A percentile compares a stretch with the other conserved stretches of the same genome.
Evolutionary conservation across 2,329 filamentous ascomycete genomes (phyloP).

Genomic region (Cladosporium sp.): DNA sequence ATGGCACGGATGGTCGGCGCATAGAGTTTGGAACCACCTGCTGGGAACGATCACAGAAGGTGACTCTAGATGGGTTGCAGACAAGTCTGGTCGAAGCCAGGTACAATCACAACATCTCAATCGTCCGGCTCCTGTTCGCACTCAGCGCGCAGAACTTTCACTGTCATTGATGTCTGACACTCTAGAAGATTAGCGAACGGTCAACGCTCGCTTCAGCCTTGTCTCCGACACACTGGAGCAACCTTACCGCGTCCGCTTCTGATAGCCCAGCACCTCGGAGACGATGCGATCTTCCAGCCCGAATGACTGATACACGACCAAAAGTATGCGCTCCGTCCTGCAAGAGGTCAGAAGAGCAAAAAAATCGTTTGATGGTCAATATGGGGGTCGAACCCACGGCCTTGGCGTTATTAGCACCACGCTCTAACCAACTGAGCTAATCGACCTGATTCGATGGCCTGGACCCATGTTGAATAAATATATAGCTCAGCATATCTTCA

Average conservation of each 20-base stretch:
- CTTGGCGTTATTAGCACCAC: slow-evolving; percentile 17
- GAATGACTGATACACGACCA: not conserved
- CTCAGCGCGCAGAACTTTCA: too few species aligned
- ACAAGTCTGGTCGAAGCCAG: not conserved
- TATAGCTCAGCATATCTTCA: too few species aligned
- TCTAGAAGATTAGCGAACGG: too few species aligned
- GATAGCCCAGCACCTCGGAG: too few species aligned
- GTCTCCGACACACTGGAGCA: not conserved
- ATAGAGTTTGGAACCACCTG: not conserved
- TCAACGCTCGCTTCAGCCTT: not conserved
- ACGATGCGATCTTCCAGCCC: not conserved
- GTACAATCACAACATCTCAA: not conserved
- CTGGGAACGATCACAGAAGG: not conserved
- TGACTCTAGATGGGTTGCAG: not conserved
- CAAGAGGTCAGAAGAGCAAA: not conserved
- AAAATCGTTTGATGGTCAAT: not conserved
- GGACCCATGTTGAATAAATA: too few species aligned
- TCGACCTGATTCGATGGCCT: not conserved
- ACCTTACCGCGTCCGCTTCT: too few species aligned
- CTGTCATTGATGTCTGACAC: too few species aligned
- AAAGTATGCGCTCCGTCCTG: not conserved
- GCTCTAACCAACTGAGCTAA: slow-evolving; percentile 17
- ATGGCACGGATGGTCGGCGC: not conserved
- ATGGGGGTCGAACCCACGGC: slow-evolving; percentile 10
- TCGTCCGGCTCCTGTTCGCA: not conserved